Conservation (phyloP, 371 early-diverging fungal species). For the Polyrhizophydium stewartii region DNA sequence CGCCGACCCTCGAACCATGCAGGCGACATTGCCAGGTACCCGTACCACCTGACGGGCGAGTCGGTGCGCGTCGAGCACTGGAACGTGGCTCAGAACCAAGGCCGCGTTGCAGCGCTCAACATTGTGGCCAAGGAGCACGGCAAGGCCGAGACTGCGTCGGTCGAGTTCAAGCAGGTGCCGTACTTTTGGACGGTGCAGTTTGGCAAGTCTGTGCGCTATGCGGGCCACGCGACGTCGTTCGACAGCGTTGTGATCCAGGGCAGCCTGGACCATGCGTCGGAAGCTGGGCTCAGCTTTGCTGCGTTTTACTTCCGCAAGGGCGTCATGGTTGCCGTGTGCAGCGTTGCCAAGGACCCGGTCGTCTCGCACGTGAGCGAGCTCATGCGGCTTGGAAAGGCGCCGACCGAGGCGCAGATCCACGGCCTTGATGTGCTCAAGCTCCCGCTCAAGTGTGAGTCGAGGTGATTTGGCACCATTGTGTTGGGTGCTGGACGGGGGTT, state of each 20-base stretch:
- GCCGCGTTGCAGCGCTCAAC: conserved; percentile 35
- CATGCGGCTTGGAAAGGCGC: conserved; percentile 43
- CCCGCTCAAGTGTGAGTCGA: conserved; percentile 7
- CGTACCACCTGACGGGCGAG: conserved; percentile 44
- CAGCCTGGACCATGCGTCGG: conserved; percentile 17
- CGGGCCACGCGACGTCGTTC: conserved; percentile 45
- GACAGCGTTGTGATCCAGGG: conserved; percentile 50
- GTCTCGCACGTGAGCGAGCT: conserved; percentile 46
- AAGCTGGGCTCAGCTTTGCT: conserved; percentile 30
- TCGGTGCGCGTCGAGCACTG: conserved; percentile 55
- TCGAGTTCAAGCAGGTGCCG: conserved; percentile 39
- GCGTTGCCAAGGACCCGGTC: conserved; percentile 46
- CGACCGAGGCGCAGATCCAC: conserved; percentile 35
- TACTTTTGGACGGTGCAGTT: conserved; percentile 57
- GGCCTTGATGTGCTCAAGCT: conserved; percentile 28
- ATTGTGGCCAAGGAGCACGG: conserved; percentile 15
- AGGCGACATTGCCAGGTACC: conserved; percentile 57
- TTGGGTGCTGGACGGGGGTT: no score
- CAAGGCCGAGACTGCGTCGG: conserved; percentile 7
- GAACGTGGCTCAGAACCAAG: conserved; percentile 53
- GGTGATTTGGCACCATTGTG: no score
- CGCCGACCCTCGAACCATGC: no score
- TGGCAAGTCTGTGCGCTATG: conserved; percentile 49
- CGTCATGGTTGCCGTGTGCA: conserved; percentile 44
- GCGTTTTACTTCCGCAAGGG: conserved; percentile 47